A percentile compares a stretch with the other conserved stretches of the same genome.
Conservation (phyloP, 192 early-diverging fungal genomes). For the Dimargaris cristalligena region DNA sequence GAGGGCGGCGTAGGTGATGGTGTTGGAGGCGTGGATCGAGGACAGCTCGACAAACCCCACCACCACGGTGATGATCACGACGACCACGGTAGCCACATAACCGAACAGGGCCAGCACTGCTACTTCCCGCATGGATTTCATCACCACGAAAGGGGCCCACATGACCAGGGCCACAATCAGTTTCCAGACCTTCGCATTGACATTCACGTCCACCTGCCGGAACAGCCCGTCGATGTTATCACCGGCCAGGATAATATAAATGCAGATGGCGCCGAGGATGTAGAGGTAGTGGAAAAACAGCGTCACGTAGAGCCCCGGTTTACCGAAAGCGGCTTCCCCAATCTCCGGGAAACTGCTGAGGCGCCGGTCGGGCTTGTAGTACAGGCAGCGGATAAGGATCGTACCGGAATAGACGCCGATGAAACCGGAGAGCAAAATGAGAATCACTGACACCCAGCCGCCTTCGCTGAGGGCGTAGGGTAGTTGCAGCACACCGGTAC, state of each 20-base stretch:
- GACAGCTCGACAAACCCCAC: constrained; percentile 32
- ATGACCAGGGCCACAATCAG: constrained; percentile 37
- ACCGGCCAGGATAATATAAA: constrained; percentile 62
- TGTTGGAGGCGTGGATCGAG: constrained; percentile 18
- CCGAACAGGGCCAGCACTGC: constrained; percentile 60
- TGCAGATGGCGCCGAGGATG: constrained; percentile 46
- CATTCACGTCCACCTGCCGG: constrained; percentile 20
- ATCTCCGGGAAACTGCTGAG: constrained; percentile 46
- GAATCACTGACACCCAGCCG: constrained; percentile 60
- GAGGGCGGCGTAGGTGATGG: constrained; percentile 31
- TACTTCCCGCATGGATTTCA: constrained; percentile 66
- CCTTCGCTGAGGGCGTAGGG: constrained; percentile 58
- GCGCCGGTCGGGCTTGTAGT: constrained; percentile 42
- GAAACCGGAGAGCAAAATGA: constrained; percentile 48
- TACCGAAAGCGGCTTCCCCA: constrained; percentile 55
- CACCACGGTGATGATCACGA: constrained; percentile 50
- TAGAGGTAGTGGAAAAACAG: constrained; percentile 47
- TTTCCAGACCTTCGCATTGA: constrained; percentile 42
- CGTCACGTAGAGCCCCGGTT: constrained; percentile 33
- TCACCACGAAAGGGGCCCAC: constrained; percentile 53
- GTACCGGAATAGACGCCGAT: constrained; percentile 56
- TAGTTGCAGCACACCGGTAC: constrained; percentile 66
- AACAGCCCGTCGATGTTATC: constrained; percentile 45
- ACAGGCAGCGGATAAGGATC: constrained; percentile 55
- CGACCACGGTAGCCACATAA: constrained; percentile 48